Base-by-base conservation (phyloP, 257 asterid species). In the Parsonsia alboflavescens region DNA sequence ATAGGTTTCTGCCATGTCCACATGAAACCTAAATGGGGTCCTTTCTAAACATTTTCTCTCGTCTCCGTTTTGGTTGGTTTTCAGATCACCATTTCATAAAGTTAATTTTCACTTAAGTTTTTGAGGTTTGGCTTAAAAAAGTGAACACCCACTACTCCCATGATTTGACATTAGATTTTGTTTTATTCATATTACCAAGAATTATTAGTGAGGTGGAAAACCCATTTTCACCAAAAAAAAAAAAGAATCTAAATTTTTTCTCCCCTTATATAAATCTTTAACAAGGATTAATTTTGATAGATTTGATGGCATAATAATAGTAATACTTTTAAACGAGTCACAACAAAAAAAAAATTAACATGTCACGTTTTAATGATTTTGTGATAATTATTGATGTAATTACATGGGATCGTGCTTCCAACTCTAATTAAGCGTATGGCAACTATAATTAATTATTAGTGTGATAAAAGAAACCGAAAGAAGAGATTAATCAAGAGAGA, bases 31-130 rank as follows among this genome's bases (percentile, higher is more conserved):
- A 78, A 69, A 70, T 44, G 57, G 80, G 70, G 50, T 77, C 81
- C 80, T 62, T 71, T 64, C 36, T 17, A 22, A 2, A 61, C 49
- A 58, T 56, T 52, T 68, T 73, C 8, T 50, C 39, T 68, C 64
- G 79, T 49, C 78, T 79, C 56, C 70, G 44, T 66, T 57, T 78
- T 75, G 78, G 74, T 44, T 78, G 52, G 46, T 58, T 68, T 71
- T 78, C 69, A 33, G 39, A 33, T 33, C 39, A 33, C 39, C 39
- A 33, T 33, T 33, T 1, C 3, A 33, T 33, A 1, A 33, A 33
- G 39, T 59, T 22, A 49, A 64, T 8, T 44, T 28, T 57, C 61
- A 61, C 69, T 44, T 22, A 57, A 71, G 72, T 39, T 58, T 67
- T 46, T 67, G 33, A 65, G 24, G 44, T 59, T 57, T 67, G 48